phyloP scores from a whole-genome alignment of 2,329 filamentous ascomycete genomes.

The Aspergillus glaucus region DNA sequence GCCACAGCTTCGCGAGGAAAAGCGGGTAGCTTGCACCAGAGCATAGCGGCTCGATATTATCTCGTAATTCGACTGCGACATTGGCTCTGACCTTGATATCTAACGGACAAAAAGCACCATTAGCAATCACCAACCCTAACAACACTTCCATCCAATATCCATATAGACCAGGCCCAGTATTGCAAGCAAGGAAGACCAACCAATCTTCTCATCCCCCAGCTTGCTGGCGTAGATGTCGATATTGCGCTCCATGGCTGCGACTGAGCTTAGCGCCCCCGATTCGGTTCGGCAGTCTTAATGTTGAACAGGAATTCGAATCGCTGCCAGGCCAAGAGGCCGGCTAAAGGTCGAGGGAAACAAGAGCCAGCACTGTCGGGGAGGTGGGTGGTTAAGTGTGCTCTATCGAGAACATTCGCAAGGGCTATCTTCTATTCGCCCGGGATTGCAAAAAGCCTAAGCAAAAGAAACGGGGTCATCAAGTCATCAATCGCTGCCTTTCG shows the following conservation, averaged over 20 bases:
- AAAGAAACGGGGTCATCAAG: constrained; percentile 21
- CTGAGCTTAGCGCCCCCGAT: constrained; percentile 11
- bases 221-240: constrained; percentile 47
- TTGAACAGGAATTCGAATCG: constrained; percentile 17
- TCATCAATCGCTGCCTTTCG: constrained; percentile 20
- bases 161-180: not conserved
- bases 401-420: not conserved
- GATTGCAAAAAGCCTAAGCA: constrained; percentile 17
- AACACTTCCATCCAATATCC: not conserved
- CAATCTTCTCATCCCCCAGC: constrained; percentile 43
- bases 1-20: constrained; percentile 83
- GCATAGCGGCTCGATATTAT: constrained; percentile 79
- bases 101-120: constrained; percentile 31
- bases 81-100: constrained; percentile 77
- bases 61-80: constrained; percentile 77
- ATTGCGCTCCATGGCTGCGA: constrained; percentile 37
- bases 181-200: constrained; percentile 21
- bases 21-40: constrained; percentile 69
- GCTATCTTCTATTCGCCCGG: constrained; percentile 18
- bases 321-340: constrained; percentile 36
- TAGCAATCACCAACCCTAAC: not conserved
- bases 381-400: not conserved
- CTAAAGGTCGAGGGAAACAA: constrained; percentile 13
- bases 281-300: constrained; percentile 13
- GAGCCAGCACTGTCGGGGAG: constrained; percentile 20